Base-by-base conservation (phyloP, 2,329 filamentous ascomycete genomes). In the Paracoccidioides lutzii region DNA sequence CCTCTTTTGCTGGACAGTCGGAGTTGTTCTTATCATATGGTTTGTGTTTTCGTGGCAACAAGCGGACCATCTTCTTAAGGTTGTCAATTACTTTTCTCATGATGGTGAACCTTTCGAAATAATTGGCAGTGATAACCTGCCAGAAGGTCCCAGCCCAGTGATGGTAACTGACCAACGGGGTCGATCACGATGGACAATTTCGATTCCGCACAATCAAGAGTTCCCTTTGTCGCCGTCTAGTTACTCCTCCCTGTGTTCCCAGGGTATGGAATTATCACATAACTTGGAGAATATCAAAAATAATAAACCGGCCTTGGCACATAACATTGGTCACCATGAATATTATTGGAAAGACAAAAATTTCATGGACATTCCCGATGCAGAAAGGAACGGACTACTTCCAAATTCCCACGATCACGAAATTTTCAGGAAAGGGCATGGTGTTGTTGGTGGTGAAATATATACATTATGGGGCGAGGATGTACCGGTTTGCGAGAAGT, bases 141-240 rank as follows among this genome's bases (percentile, higher is more conserved):
- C 87, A 0, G 78, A 84, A 33, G 82, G 87, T 59, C 84, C 88
- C 0, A 85, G 84, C 0, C 85, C 87, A 0, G 77, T 93, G 22
- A 77, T 88, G 5, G 76, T 90, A 48, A 80, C 78, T 12, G 86
- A 90, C 69, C 72, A 75, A 32, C 74, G 76, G 46, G 85, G 85
- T 3, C 78, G 77, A 53, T 75, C 82, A 9, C 84, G 80, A 66
- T 94, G 89, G 89, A 93, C 88, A 0, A 80, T 94, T 9, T 89
- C 82, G 1, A 90, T 95, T 41, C 88, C 88, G 0, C 75, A 78
- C 5, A 77, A 77, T 56, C 74, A 78, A 48, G 73, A 76, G 3
- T 91, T 91, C 58, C 88, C 88, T 1, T 69, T 93, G 2, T 70
- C 76, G 0, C 78, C 80, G 22, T 70, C 77, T 8, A 80, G 88